Conservation (phyloP, 176 grass and related monocot species). For the Paspalum vaginatum region DNA sequence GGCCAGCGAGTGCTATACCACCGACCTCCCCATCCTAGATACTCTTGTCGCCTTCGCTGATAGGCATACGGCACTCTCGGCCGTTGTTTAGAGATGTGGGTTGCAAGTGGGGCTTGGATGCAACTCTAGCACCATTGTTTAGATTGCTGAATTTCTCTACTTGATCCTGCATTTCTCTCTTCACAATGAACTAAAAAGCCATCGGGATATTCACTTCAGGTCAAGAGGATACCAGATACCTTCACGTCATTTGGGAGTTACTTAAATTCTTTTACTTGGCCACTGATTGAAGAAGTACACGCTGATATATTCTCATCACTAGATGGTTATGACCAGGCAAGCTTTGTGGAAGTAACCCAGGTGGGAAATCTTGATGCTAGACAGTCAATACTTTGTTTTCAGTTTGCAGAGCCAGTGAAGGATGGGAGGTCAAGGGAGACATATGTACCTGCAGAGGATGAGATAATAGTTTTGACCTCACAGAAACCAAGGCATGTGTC, state of each 20-base stretch:
- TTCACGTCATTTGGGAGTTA: constrained; percentile 41
- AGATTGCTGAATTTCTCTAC: neutral
- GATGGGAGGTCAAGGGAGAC: neutral
- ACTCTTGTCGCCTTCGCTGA: neutral
- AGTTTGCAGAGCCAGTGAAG: constrained; percentile 10
- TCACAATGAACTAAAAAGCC: neutral
- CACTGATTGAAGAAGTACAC: constrained; percentile 61
- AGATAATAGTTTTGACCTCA: constrained; percentile 53
- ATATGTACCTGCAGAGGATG: constrained; percentile 44
- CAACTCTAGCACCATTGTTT: neutral
- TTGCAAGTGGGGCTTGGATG: too few relatives aligned
- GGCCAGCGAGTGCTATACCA: neutral
- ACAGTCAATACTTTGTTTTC: constrained; percentile 10
- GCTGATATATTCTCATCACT: constrained; percentile 49
- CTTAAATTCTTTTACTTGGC: constrained; percentile 42
- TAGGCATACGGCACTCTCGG: too few relatives aligned
- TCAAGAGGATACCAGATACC: constrained; percentile 45
- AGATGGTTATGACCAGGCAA: constrained; percentile 35
- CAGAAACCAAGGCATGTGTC: constrained; percentile 24
- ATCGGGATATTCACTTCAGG: constrained; percentile 22
- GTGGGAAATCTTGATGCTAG: constrained; percentile 27
- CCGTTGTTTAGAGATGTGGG: too few relatives aligned
- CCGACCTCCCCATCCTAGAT: neutral
- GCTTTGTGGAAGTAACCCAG: constrained; percentile 36
- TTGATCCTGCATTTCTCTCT: neutral